Base-by-base conservation (phyloP, 2,329 filamentous ascomycete species). In the Fonsecaea monophora region DNA sequence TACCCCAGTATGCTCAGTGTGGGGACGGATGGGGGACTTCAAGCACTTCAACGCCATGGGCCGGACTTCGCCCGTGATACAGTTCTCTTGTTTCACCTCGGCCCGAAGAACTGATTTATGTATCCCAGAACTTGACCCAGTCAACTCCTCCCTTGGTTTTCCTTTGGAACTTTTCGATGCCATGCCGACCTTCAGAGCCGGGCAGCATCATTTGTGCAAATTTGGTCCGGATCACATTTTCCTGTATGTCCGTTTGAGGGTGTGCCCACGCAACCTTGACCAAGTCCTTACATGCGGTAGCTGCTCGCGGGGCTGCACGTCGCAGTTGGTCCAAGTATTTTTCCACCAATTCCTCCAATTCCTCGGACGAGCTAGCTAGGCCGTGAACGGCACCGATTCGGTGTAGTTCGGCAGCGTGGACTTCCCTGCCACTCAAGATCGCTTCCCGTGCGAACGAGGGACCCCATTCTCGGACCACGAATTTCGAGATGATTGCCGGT, bases 401-500 rank as follows among this genome's bases (percentile, higher is more conserved):
- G 25, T 69, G 69, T 40, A 80, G 65, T 61, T 79, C 76, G 4
- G 40, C 32, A 0, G 74, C 63, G 1, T 63, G 54, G 2, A 81
- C 69, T 0, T 72, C 53, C 8, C 77, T 71, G 1, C 74, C 76
- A 4, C 75, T 76, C 0, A 82, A 70, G 74, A 82, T 80, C 0
- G 77, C 78, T 64, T 78, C 76, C 4, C 78, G 67, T 0, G 77
- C 65, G 57, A 81, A 78, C 0, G 76, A 60, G 3, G 77, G 7
- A 0, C 80, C 78, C 76, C 75, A 79, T 71, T 81, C 79, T 1
- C 79, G 72, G 25, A 78, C 70, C 1, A 82, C 68, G 61, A 78
- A 82, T 60, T 78, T 78, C 1, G 78, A 81, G 4, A 81, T 80
- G 0, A 74, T 76, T 0, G 78, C 79, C 0, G 79, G 75, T 60